A percentile compares a stretch with the other conserved stretches of the same genome.
Conservation (phyloP, 164 flowering plant species). For the Cinnamomum chago region DNA sequence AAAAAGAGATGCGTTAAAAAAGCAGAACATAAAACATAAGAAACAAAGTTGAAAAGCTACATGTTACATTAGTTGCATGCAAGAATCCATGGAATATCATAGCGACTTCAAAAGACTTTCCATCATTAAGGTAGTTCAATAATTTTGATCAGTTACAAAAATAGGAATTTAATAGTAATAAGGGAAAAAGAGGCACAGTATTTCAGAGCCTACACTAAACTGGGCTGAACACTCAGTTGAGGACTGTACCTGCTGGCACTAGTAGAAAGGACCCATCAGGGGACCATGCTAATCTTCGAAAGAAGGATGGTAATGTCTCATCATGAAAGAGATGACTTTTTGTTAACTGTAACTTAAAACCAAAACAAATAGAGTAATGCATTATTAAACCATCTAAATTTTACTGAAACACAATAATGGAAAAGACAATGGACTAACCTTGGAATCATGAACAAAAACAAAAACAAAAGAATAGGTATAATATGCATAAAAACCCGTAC, state of each 20-base stretch:
- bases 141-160: no score
- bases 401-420: neutral
- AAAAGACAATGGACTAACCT: neutral
- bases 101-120: neutral
- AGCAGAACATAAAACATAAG: no score
- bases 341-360: constrained; percentile 31
- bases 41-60: neutral
- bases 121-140: neutral
- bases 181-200: neutral
- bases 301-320: constrained; percentile 96
- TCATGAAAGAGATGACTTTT: constrained; percentile 88
- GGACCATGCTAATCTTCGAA: constrained; percentile 96
- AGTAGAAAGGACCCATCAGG: constrained; percentile 96
- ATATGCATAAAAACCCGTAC: neutral
- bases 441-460: no score
- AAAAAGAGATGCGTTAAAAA: neutral
- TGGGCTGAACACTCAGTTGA: neutral
- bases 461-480: no score
- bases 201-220: constrained; percentile 1
- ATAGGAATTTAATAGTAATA: no score
- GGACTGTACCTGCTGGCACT: constrained; percentile 81
- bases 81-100: neutral
- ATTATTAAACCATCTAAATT: neutral
- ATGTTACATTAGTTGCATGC: neutral
- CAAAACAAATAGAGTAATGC: constrained; percentile 2